Evolutionary conservation across 768 basidiomycete genomes (phyloP), one percentile per base, ranked within the genome.

Genomic region (Amanita pallidorosea): DNA sequence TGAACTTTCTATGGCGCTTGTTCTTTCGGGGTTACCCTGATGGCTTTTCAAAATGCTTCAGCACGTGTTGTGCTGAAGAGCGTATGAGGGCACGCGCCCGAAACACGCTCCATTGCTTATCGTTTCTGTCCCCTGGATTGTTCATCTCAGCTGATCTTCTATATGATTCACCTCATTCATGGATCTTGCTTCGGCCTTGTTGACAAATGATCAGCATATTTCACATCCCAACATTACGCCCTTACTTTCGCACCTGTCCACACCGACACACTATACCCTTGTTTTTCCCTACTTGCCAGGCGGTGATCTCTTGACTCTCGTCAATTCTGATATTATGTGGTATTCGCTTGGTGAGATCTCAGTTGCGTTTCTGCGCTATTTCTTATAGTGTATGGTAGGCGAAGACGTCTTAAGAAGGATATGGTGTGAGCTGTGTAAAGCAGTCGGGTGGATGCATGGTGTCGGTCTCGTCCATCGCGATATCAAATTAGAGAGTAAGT

Each of bases 391-490:
- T 25, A 34, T 51, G 31, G 11, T 47, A 68, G 69, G 62, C 23
- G 76, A 81, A 56, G 65, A 66, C 6, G 73, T 85, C 15, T 66
- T 90, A 3, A 66, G 78, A 41, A 66, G 88, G 23, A 81, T 93
- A 43, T 90, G 83, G 73, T 70, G 71, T 31, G 92, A 93, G 64
- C 70, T 95, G 3, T 80, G 76, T 53, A 74, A 76, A 33, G 90
- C 83, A 5, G 84, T 93, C 0, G 81, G 79, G 5, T 95, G 89
- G 88, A 82, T 95, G 79, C 91, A 95, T 59, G 72, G 77, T 35
- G 85, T 87, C 12, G 83, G 82, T 1, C 73, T 93, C 36, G 90
- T 95, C 1, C 92, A 95, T 64, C 76, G 92, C 3, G 92, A 94
- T 65, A 81, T 95, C 67, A 95, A 95, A 67, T 79, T 85, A n/a